phyloP scores from a whole-genome alignment of 108 stramenopile genomes.

The Phaeodactylum tricornutum region DNA sequence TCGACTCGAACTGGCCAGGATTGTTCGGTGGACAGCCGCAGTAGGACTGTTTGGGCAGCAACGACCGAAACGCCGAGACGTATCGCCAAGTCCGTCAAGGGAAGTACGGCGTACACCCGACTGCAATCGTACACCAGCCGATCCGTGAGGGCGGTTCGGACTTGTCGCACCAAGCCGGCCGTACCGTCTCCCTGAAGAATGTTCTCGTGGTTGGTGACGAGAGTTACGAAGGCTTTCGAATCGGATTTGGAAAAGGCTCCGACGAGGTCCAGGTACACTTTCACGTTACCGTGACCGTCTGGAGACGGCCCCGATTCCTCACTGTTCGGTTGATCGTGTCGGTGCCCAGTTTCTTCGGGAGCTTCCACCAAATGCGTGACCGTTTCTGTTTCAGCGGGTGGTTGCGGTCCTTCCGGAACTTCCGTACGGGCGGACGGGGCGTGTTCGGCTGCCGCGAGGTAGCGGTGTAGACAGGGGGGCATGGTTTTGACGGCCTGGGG shows the following conservation, averaged over 20 bases:
- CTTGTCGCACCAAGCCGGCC: constrained; percentile 18
- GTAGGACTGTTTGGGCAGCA: constrained; percentile 1
- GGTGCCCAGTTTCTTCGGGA: too few species aligned
- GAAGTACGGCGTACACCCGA: constrained; percentile 21
- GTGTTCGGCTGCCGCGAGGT: constrained; percentile 8
- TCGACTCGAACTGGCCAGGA: constrained; percentile 5
- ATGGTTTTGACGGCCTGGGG: neutral
- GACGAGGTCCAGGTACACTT: neutral
- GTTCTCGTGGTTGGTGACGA: neutral
- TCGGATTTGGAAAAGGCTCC: neutral
- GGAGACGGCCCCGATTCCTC: too few species aligned
- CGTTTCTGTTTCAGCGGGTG: neutral
- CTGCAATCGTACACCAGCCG: constrained; percentile 16
- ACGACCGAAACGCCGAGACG: constrained; percentile 10
- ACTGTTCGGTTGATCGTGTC: too few species aligned
- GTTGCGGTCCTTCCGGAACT: neutral
- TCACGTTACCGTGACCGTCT: too few species aligned
- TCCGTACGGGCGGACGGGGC: neutral
- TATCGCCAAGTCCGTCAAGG: constrained; percentile 12
- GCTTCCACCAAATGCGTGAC: too few species aligned
- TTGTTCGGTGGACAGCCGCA: neutral
- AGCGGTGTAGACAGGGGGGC: too few species aligned
- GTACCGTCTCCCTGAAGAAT: constrained; percentile 18
- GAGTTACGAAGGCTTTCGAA: neutral
- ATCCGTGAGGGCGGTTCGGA: constrained; percentile 8